Evolutionary conservation across 2,329 filamentous ascomycete species (phyloP).

Genomic region (Colletotrichum abscissum): DNA sequence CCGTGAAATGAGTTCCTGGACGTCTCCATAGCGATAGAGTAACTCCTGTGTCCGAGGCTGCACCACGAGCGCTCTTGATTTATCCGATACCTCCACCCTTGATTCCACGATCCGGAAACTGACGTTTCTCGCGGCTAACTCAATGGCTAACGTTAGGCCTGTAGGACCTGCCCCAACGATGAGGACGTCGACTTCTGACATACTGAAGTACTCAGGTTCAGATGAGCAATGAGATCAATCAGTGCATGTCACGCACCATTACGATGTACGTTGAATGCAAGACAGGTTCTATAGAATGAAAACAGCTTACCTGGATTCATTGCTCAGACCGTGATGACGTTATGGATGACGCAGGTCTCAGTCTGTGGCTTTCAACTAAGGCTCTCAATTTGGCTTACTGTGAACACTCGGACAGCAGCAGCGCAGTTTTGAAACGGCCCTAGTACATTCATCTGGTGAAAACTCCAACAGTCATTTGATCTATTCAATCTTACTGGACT

Average conservation of each 20-base stretch:
- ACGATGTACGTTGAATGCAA: too few relatives aligned
- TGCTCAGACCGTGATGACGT: not conserved
- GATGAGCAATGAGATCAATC: not conserved
- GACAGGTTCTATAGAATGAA: too few relatives aligned
- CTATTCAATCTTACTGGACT: too few relatives aligned
- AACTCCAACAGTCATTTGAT: too few relatives aligned
- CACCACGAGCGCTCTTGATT: constrained; percentile 55
- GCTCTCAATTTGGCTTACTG: not conserved
- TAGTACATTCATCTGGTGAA: too few relatives aligned
- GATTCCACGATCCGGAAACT: constrained; percentile 53
- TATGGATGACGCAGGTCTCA: not conserved
- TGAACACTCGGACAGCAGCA: not conserved
- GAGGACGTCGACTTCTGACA: constrained; percentile 39
- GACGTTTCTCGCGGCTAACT: constrained; percentile 43
- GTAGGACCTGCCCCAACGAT: constrained; percentile 50
- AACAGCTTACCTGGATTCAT: not conserved
- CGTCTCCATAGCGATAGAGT: constrained; percentile 54
- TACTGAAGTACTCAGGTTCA: not conserved
- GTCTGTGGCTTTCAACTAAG: not conserved
- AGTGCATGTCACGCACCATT: not conserved
- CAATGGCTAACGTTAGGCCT: constrained; percentile 47
- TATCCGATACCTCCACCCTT: constrained; percentile 43
- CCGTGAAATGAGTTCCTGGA: constrained; percentile 48
- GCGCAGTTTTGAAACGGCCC: not conserved
- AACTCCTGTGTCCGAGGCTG: constrained; percentile 63